These are phyloP conservation scores for Hypoxylon sp. DNA, from an alignment of 2,329 filamentous ascomycete species.

Conservation along the genomic window DNA sequence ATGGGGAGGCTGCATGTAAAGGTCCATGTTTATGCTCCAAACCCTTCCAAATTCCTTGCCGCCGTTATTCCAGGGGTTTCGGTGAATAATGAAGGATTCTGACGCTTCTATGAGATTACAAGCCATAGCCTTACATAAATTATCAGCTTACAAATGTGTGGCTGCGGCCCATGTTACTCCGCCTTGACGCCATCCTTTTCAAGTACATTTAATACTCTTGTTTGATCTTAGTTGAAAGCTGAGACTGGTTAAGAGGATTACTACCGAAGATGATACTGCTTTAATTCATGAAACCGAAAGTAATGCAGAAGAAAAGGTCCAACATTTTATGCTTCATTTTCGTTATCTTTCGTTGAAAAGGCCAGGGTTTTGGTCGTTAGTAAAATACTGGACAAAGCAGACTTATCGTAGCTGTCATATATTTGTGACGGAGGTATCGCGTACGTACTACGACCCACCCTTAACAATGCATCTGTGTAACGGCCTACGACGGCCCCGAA, in stretches of 20 bases:
- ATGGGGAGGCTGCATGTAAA: neutral
- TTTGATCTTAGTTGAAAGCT: neutral
- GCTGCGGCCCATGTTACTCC: neutral
- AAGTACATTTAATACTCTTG: neutral
- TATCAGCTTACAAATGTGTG: neutral
- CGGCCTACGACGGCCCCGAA: neutral
- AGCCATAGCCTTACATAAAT: neutral
- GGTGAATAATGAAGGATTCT: neutral
- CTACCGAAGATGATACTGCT: neutral
- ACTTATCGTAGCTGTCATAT: neutral
- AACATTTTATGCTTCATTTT: too few relatives aligned
- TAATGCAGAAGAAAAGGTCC: too few relatives aligned
- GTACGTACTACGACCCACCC: neutral
- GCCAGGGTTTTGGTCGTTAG: too few relatives aligned
- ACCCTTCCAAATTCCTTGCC: neutral
- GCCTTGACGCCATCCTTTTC: neutral
- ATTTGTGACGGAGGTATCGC: neutral
- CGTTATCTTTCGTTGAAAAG: too few relatives aligned
- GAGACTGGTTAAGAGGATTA: neutral
- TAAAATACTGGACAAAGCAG: too few relatives aligned
- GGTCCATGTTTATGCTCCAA: neutral
- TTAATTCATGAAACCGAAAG: neutral
- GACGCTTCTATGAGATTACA: neutral
- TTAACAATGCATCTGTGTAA: neutral
- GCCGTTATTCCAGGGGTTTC: neutral